phyloP scores from a whole-genome alignment of 257 asterid genomes.

The Solanum clarkiae region DNA sequence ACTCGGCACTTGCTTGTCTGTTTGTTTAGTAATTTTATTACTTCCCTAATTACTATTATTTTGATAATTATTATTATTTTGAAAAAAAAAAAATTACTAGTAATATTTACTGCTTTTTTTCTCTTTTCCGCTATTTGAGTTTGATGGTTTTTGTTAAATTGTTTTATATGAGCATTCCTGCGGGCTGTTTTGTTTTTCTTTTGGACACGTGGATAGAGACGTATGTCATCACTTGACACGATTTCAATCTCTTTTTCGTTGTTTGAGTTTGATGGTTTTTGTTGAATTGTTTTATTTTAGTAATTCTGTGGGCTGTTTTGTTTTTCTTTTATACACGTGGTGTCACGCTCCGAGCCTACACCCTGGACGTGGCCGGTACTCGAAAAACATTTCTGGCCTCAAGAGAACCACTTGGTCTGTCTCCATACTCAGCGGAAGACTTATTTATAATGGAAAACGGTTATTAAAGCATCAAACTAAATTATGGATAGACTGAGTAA shows the following conservation, averaged over 20 bases:
- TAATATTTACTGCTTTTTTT: background rate
- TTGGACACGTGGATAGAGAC: background rate
- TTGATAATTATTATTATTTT: too few relatives aligned
- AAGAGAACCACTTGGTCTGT: too few relatives aligned
- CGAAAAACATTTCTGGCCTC: too few relatives aligned
- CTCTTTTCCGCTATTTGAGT: background rate
- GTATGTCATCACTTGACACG: too few relatives aligned
- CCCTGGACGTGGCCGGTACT: too few relatives aligned
- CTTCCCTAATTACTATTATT: background rate
- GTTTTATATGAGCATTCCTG: background rate
- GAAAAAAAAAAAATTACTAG: background rate
- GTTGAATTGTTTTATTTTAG: background rate
- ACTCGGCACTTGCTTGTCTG: background rate
- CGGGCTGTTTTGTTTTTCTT: background rate
- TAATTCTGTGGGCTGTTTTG: too few relatives aligned
- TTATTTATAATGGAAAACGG: too few relatives aligned
- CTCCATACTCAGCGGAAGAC: too few relatives aligned
- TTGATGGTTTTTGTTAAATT: background rate
- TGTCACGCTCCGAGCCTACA: too few relatives aligned
- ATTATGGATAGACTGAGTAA: too few relatives aligned
- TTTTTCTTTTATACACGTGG: too few relatives aligned
- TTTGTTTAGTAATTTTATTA: background rate
- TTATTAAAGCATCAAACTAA: too few relatives aligned
- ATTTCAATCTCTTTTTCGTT: fast-evolving
- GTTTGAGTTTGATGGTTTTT: background rate